Evolutionary conservation across 306 rosid species (phyloP), one percentile per base, ranked within the genome.

Genomic region (Potentilla sterilis): DNA sequence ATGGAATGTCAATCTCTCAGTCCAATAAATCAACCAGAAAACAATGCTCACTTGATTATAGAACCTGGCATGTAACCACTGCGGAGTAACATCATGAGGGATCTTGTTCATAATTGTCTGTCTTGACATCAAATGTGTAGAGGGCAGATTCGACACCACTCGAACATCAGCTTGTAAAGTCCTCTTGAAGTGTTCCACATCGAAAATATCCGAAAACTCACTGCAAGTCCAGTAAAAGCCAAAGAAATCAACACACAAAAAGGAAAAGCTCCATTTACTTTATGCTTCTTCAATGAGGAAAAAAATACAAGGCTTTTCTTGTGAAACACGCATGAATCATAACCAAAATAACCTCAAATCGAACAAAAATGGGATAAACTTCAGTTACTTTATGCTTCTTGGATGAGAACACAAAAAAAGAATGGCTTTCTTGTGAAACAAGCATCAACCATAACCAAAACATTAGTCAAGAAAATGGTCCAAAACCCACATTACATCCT

Each of bases 171-270:
- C 85, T 88, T 78, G 76, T 77, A 83, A 70, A 9, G 77, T 80
- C 64, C 66, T 80, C 85, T 83, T 83, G 83, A 88, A 88, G 71
- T 81, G 85, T 75, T 35, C 79, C 11, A 64, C 82, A 52, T 85
- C 89, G 10, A 88, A 88, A 22, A 88, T 80, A 22, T 88, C 92
- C 14, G 85, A 77, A 78, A 88, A 88, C 72, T 85, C 84, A 80
- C 89, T 88, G 85, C 74, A 70, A 48, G 63, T 57, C 68, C 46
- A 49, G 19, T 9, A n/a, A 72, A 37, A 43, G 51, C 37, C 71
- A n/a, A 67, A 43, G 11, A 43, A 42, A 10, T 42, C 13, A 51
- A 67, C 28, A 43, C 52, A 42, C 72, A n/a, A 42, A 67, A 67
- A 67, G 37, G 37, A 43, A 66, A 66, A 66, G 70, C 70, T 35